Conservation (phyloP, 208 protist genomes). For the Trypanosoma cruzi region DNA sequence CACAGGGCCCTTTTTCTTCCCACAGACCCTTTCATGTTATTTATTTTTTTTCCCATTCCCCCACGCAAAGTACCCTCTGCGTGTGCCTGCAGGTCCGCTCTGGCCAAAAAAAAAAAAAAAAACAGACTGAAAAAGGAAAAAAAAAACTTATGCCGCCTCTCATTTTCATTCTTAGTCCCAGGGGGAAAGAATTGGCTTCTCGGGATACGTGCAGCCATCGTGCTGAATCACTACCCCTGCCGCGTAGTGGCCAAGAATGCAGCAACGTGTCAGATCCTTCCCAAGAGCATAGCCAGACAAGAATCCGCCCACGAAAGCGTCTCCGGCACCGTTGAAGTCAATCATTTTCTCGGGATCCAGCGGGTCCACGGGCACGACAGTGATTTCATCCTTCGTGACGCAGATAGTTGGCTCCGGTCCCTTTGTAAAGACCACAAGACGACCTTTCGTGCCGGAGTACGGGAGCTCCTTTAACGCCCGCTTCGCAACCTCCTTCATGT, state of each 20-base stretch:
- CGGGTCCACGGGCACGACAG: conserved; percentile 56
- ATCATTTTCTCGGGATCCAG: conserved; percentile 93
- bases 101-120: not conserved
- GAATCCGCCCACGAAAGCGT: conserved; percentile 98
- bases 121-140: not conserved
- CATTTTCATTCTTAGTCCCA: conserved; percentile 14
- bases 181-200: conserved; percentile 54
- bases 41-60: not conserved
- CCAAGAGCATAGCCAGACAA: conserved; percentile 83
- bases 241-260: conserved; percentile 90
- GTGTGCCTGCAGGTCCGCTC: not conserved
- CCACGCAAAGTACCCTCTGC: not conserved
- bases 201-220: conserved; percentile 93
- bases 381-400: conserved; percentile 45
- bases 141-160: not conserved
- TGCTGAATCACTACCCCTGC: conserved; percentile 94
- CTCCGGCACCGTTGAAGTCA: conserved; percentile 98
- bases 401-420: conserved; percentile 90
- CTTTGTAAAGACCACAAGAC: conserved; percentile 96
- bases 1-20: too few relatives aligned
- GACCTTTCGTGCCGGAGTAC: conserved; percentile 81
- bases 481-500: conserved; percentile 88
- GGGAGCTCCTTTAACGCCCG: conserved; percentile 67
- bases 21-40: not conserved
- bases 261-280: conserved; percentile 73